Base-by-base conservation (phyloP, 1,284 basidiomycete species). In the Ceratobasidium sp. region DNA sequence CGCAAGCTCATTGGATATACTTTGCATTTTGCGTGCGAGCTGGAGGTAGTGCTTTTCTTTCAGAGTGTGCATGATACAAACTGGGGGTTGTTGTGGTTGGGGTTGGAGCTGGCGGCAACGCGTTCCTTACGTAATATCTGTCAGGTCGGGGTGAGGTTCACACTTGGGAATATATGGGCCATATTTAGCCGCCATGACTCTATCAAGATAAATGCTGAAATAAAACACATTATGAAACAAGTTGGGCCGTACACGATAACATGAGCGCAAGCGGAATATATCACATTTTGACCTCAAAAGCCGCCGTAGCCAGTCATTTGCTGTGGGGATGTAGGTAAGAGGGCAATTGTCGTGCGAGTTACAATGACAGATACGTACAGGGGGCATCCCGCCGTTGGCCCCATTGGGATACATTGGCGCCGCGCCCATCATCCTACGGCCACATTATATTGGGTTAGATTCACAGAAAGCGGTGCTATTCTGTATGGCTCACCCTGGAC, bases 401-500 rank as follows among this genome's bases (percentile, higher is more conserved):
- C 85, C 86, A 61, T 86, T 86, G 61, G 82, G 77, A 79, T 85
- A 83, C 76, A 81, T 77, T 61, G 86, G 85, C 22, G 71, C 61
- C 16, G 62, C 39, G 11, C 24, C 68, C 58, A 29, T 74, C 74
- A 74, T 75, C 53, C 61, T 53, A 41, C 37, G 66, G 75, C 24
- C 58, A 37, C 51, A 43, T 46, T 73, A 68, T 31, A 61, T 49
- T 39, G 64, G 73, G 22, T 74, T 77, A 51, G 43, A 46, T 19
- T 46, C 43, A 19, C 27, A 43, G 24, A 8, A 56, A 24, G 48
- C 14, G 16, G 49, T 24, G 37, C 43, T 5, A 46, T 5, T 19
- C 3, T 46, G 43, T 19, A 14, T 4, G 27, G 59, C 76, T 48
- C 59, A 78, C 87, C 90, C 91, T 78, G 92, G 92, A 76, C 86